Percentiles rank a stretch among this genome's conserved stretches.
Evolutionary conservation across 768 basidiomycete genomes (phyloP).

Genomic region (Tephrocybe sp.): DNA sequence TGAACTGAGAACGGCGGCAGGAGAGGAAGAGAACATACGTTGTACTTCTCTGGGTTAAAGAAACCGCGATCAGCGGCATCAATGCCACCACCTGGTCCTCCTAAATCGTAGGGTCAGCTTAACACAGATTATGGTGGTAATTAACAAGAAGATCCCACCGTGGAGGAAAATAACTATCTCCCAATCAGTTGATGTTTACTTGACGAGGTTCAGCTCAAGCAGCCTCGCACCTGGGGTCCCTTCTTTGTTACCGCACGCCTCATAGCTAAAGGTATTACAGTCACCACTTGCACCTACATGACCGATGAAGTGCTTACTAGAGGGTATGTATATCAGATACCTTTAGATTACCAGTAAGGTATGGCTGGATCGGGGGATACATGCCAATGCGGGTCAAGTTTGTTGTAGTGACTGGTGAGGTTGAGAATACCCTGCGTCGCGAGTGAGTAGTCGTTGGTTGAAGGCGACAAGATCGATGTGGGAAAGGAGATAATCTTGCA

Average conservation of each 20-base stretch:
- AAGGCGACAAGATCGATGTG: background rate
- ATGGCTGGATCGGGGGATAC: conserved; percentile 73
- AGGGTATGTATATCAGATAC: conserved; percentile 76
- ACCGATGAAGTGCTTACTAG: conserved; percentile 46
- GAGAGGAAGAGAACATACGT: conserved; percentile 36
- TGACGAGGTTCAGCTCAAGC: background rate
- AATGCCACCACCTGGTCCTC: conserved; percentile 81
- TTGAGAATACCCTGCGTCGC: conserved; percentile 1
- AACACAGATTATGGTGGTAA: background rate
- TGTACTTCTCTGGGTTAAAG: conserved; percentile 87
- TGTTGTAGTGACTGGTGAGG: background rate
- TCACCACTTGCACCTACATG: background rate
- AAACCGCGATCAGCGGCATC: conserved; percentile 69
- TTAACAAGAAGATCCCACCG: conserved; percentile 39
- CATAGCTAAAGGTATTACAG: conserved; percentile 54
- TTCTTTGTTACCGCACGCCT: conserved; percentile 75
- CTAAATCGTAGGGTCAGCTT: conserved; percentile 30
- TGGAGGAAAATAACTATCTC: conserved; percentile 74
- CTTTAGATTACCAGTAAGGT: conserved; percentile 61
- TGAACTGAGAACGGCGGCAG: background rate
- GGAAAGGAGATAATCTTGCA: conserved; percentile 1
- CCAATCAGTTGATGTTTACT: background rate
- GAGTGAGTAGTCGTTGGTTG: too few relatives aligned
- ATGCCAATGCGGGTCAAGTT: conserved; percentile 33
- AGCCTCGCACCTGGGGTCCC: conserved; percentile 64